Conservation (phyloP, 805 yeast genomes). For the Danielia oregonensis region DNA sequence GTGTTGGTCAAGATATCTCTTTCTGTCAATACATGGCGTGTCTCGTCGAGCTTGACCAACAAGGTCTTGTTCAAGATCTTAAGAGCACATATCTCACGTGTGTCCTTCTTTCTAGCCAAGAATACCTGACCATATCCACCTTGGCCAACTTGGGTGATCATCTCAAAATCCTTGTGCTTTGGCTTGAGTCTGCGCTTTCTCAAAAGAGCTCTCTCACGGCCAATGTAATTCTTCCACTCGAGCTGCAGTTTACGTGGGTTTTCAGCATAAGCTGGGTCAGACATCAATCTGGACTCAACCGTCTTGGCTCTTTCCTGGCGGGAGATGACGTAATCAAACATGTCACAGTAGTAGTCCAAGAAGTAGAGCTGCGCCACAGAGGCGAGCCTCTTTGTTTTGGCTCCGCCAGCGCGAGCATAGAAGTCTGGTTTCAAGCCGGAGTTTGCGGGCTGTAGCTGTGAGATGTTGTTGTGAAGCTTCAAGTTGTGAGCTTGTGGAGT, state of each 20-base stretch:
- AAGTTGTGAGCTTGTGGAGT: constrained; percentile 15
- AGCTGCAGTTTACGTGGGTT: constrained; percentile 34
- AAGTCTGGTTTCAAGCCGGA: constrained; percentile 42
- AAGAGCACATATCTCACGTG: constrained; percentile 91
- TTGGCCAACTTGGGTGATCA: constrained; percentile 97
- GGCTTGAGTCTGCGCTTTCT: constrained; percentile 90
- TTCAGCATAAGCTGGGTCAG: constrained; percentile 41
- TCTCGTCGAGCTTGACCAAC: constrained; percentile 85
- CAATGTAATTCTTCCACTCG: constrained; percentile 73
- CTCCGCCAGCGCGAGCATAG: constrained; percentile 55
- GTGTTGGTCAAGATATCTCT: constrained; percentile 96
- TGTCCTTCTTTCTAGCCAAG: constrained; percentile 88
- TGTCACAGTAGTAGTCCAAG: constrained; percentile 92
- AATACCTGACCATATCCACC: constrained; percentile 99
- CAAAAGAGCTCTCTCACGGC: constrained; percentile 78
- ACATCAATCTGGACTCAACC: constrained; percentile 57
- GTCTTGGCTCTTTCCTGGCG: constrained; percentile 79
- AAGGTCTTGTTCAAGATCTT: constrained; percentile 86
- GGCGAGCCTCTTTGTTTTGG: constrained; percentile 80
- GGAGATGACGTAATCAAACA: constrained; percentile 85
- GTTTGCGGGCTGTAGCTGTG: constrained; percentile 30
- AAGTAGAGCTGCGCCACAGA: constrained; percentile 93
- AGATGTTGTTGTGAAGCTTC: constrained; percentile 26
- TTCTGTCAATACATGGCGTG: constrained; percentile 92
- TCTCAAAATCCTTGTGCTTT: constrained; percentile 90